Conservation (phyloP, 805 yeast genomes). For the Cyberlindnera sargentensis region DNA sequence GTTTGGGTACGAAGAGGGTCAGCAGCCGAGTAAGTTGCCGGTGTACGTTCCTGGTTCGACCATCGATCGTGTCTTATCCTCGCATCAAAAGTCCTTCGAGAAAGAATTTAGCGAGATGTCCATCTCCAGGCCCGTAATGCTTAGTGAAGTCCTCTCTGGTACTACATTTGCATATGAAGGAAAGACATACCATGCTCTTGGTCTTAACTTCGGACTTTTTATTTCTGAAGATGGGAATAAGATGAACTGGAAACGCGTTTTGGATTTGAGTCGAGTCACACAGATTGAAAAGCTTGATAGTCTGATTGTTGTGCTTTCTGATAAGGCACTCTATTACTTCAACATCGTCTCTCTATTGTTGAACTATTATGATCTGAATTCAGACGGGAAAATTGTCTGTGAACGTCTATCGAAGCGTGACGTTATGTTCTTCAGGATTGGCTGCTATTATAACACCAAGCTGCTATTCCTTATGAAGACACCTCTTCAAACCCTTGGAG, state of each 20-base stretch:
- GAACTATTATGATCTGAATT: constrained; percentile 41
- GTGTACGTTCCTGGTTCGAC: constrained; percentile 46
- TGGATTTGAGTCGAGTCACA: constrained; percentile 44
- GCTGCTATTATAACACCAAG: constrained; percentile 56
- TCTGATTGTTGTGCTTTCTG: constrained; percentile 52
- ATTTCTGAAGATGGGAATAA: constrained; percentile 28
- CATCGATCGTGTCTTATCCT: constrained; percentile 34
- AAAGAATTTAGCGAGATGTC: constrained; percentile 20
- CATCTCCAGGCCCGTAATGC: constrained; percentile 25
- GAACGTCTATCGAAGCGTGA: constrained; percentile 44
- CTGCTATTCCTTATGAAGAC: constrained; percentile 51
- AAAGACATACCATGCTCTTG: constrained; percentile 44
- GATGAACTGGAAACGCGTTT: constrained; percentile 53
- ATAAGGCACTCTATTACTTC: constrained; percentile 52
- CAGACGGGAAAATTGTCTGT: constrained; percentile 36
- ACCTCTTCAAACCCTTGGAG: constrained; percentile 32
- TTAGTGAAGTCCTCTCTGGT: constrained; percentile 37
- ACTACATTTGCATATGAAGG: constrained; percentile 39
- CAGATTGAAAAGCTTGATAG: constrained; percentile 56
- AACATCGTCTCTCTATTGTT: constrained; percentile 54
- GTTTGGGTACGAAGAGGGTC: constrained; percentile 58
- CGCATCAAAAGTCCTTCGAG: constrained; percentile 25
- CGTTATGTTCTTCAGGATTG: constrained; percentile 58
- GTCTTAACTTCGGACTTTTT: constrained; percentile 58
- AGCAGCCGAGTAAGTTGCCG: constrained; percentile 44